These are phyloP conservation scores for Oropetium thomaeum DNA, from an alignment of 176 grass and related monocot genomes.

Conservation along the genomic window DNA sequence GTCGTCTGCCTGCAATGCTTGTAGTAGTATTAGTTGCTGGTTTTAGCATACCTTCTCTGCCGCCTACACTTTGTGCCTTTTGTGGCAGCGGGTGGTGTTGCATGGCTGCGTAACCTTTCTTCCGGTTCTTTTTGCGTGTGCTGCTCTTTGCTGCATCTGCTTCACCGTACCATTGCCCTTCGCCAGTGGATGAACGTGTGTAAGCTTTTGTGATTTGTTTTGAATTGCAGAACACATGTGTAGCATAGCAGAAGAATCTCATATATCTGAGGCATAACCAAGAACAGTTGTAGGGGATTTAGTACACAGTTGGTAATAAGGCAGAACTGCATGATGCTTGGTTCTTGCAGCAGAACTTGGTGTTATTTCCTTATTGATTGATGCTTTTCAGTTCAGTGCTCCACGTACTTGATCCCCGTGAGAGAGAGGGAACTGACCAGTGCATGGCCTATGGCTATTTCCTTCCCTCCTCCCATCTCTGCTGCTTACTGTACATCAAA, in stretches of 20 bases:
- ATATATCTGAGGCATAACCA: neutral
- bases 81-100: neutral
- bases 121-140: neutral
- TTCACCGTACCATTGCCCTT: neutral
- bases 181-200: neutral
- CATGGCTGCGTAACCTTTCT: neutral
- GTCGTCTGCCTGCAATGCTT: neutral
- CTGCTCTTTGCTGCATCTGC: neutral
- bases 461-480: neutral
- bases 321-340: neutral
- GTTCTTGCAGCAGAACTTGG: neutral
- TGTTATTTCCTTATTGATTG: constrained; percentile 11
- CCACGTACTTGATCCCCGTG: neutral
- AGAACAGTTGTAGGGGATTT: neutral
- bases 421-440: constrained; percentile 19
- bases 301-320: neutral
- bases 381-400: neutral
- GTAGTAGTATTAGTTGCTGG: neutral
- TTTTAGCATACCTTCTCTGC: constrained; percentile 5
- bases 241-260: too few species aligned
- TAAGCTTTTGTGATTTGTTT: neutral
- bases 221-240: neutral
- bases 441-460: constrained; percentile 23
- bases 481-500: constrained; percentile 27
- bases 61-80: neutral